Evolutionary conservation across 192 early-diverging fungal species (phyloP).

Genomic region (Linnemannia zychae): DNA sequence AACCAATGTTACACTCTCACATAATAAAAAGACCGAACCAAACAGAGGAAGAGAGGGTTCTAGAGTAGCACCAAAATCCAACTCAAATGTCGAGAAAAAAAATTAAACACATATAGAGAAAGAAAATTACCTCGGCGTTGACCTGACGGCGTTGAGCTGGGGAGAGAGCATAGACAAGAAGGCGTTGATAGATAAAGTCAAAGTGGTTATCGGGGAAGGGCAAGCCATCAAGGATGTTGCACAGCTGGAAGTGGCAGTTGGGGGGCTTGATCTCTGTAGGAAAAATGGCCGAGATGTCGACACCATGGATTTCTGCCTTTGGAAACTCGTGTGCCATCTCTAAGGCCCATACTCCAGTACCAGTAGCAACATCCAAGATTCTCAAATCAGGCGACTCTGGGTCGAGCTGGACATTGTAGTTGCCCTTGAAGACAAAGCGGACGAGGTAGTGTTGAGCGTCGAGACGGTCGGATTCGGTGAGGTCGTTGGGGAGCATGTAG

Average conservation of each 20-base stretch:
- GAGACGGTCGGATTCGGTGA: slow-evolving; percentile 66
- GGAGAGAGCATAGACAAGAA: slow-evolving; percentile 37
- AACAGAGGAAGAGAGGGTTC: neutral
- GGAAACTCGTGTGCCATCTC: slow-evolving; percentile 56
- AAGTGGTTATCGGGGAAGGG: slow-evolving; percentile 58
- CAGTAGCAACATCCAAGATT: slow-evolving; percentile 50
- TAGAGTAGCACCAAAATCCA: neutral
- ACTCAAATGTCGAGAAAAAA: neutral
- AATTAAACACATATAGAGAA: neutral
- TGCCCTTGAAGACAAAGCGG: slow-evolving; percentile 58
- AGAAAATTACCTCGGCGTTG: slow-evolving; percentile 31
- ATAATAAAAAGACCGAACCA: neutral
- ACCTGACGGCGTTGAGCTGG: slow-evolving; percentile 42
- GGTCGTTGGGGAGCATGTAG: slow-evolving; percentile 66
- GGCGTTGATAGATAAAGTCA: slow-evolving; percentile 55
- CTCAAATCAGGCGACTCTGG: slow-evolving; percentile 17
- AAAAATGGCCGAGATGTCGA: slow-evolving; percentile 56
- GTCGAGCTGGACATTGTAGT: slow-evolving; percentile 51
- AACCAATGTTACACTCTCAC: neutral
- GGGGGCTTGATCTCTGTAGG: slow-evolving; percentile 52
- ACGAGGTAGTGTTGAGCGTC: slow-evolving; percentile 67
- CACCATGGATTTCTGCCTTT: slow-evolving; percentile 43
- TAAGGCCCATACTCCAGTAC: slow-evolving; percentile 50
- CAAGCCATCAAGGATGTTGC: slow-evolving; percentile 51
- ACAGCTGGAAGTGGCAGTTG: slow-evolving; percentile 57